Evolutionary conservation across 345 rosid species (phyloP).

Genomic region (Dimocarpus longan): DNA sequence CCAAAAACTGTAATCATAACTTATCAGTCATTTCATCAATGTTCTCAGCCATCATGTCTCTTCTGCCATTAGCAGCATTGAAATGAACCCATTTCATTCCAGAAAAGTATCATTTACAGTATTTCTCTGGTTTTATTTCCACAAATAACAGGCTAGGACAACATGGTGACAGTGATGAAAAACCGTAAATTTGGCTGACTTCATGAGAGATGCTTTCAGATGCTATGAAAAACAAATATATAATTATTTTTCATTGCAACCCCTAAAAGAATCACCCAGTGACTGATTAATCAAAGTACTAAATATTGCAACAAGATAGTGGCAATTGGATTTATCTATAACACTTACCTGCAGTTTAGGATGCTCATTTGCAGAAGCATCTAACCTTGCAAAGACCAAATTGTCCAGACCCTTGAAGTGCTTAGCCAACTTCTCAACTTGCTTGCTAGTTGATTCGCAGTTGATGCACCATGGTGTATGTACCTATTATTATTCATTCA

Average conservation of each 20-base stretch:
- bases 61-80: not conserved
- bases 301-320: slow-evolving; percentile 6
- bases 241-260: not conserved
- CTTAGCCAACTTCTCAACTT: slow-evolving; percentile 79
- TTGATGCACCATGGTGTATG: slow-evolving; percentile 83
- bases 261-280: not conserved
- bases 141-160: no score
- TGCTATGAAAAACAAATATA: not conserved
- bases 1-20: no score
- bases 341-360: slow-evolving; percentile 62
- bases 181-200: not conserved
- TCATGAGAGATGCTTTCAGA: not conserved
- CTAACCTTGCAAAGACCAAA: slow-evolving; percentile 74
- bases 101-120: no score
- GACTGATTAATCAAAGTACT: not conserved
- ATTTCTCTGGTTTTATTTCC: no score
- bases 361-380: slow-evolving; percentile 89
- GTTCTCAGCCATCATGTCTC: not conserved
- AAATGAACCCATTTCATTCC: not conserved
- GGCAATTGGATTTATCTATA: not conserved
- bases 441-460: slow-evolving; percentile 73
- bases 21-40: not conserved
- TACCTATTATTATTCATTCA: slow-evolving; percentile 43
- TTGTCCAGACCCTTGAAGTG: slow-evolving; percentile 74
- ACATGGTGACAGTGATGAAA: no score